These are phyloP conservation scores for Solanum hybrid DNA, from an alignment of 305 asterid species.

Conservation along the genomic window DNA sequence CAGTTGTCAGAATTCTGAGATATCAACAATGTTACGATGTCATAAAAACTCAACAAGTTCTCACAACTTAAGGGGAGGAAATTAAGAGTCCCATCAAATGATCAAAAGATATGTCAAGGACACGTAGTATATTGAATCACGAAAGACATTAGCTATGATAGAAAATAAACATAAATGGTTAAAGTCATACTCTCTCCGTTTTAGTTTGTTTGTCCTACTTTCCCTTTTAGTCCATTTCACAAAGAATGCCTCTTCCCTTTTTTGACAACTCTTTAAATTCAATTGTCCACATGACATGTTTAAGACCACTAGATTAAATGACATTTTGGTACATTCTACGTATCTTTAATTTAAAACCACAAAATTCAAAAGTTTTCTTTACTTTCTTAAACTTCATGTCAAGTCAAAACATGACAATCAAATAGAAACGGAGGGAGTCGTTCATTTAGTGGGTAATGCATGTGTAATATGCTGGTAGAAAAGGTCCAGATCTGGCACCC, in stretches of 20 bases:
- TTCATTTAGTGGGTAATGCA: background rate
- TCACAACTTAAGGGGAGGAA: background rate
- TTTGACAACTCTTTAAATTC: background rate
- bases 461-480: background rate
- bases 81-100: background rate
- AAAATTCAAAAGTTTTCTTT: background rate
- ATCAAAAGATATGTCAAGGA: background rate
- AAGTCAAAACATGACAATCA: background rate
- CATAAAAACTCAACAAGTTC: background rate
- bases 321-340: background rate
- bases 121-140: background rate
- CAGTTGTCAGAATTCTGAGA: background rate
- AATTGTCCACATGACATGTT: background rate
- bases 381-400: background rate
- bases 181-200: background rate
- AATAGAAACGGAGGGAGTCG: background rate
- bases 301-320: background rate
- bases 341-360: background rate
- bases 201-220: background rate
- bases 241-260: background rate
- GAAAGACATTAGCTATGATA: background rate
- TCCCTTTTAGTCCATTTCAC: background rate
- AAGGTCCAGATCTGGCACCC: background rate
- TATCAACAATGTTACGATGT: background rate
- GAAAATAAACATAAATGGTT: background rate